These are phyloP conservation scores for Diaporthe australafricana DNA, from an alignment of 2,329 filamentous ascomycete species.

Conservation along the genomic window DNA sequence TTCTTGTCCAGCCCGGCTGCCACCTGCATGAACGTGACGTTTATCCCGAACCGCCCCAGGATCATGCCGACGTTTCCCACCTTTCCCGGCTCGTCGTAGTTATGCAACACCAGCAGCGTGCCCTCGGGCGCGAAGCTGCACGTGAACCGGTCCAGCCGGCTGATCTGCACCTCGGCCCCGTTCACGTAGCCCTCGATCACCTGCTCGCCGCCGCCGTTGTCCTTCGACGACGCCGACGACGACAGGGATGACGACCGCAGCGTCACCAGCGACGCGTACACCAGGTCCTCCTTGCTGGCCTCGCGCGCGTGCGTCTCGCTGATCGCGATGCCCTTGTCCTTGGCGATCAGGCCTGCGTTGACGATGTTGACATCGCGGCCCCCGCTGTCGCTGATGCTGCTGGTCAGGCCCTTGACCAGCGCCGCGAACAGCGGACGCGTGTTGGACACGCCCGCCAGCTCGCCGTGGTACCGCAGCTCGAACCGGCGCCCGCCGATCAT, in stretches of 20 bases:
- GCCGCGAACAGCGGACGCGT: constrained; percentile 85
- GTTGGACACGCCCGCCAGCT: constrained; percentile 76
- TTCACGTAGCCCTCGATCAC: constrained; percentile 75
- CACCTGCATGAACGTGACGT: constrained; percentile 86
- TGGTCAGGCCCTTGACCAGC: constrained; percentile 80
- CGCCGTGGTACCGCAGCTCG: constrained; percentile 82
- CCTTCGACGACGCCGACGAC: constrained; percentile 37
- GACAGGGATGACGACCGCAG: constrained; percentile 61
- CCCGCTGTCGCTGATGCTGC: constrained; percentile 74
- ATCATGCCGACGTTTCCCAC: constrained; percentile 82
- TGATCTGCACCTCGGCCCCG: constrained; percentile 75
- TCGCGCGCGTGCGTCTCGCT: constrained; percentile 78
- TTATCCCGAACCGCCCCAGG: constrained; percentile 77
- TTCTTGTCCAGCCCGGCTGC: constrained; percentile 60
- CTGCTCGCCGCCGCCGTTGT: constrained; percentile 48
- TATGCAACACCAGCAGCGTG: constrained; percentile 81
- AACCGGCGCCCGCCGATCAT: constrained; percentile 74
- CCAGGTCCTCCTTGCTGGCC: constrained; percentile 67
- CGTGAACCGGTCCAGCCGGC: constrained; percentile 77
- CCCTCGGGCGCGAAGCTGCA: constrained; percentile 80
- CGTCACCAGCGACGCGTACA: constrained; percentile 78
- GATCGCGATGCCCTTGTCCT: constrained; percentile 81
- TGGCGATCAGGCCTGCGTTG: constrained; percentile 80
- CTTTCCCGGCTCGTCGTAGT: constrained; percentile 85
- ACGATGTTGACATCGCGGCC: constrained; percentile 83